A percentile compares a stretch with the other conserved stretches of the same genome.
Conservation (phyloP, 352 stramenopile species). For the Globisporangium echinulatum region DNA sequence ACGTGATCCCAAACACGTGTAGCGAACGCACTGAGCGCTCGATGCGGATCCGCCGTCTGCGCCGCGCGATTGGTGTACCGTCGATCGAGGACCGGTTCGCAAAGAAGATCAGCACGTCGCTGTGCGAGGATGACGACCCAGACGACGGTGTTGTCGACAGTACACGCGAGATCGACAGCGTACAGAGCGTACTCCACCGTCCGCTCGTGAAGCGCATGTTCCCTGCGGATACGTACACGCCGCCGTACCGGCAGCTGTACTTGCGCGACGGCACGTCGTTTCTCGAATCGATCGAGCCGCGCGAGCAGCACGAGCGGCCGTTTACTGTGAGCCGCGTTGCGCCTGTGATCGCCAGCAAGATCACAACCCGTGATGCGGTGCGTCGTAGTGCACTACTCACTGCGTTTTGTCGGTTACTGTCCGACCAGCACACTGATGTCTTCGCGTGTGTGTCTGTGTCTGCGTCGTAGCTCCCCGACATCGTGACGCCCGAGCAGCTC, state of each 20-base stretch:
- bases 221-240: slow-evolving; percentile 8
- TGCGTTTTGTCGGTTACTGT: neutral
- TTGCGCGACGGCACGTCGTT: slow-evolving; percentile 27
- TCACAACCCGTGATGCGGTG: neutral
- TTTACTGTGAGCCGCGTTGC: neutral
- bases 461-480: neutral
- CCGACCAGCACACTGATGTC: too few species aligned
- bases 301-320: slow-evolving; percentile 1
- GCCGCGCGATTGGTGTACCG: slow-evolving; percentile 25
- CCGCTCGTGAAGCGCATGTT: slow-evolving; percentile 23
- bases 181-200: slow-evolving; percentile 19
- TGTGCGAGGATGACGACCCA: slow-evolving; percentile 15
- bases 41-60: slow-evolving; percentile 26
- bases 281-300: slow-evolving; percentile 43
- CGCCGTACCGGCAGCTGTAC: slow-evolving; percentile 37
- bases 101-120: slow-evolving; percentile 21
- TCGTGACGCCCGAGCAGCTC: slow-evolving; percentile 15
- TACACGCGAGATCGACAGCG: slow-evolving; percentile 18
- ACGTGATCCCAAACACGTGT: neutral
- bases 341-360: neutral
- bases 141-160: slow-evolving; percentile 18
- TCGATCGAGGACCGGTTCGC: slow-evolving; percentile 37
- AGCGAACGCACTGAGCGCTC: slow-evolving; percentile 12
- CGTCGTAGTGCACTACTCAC: neutral
- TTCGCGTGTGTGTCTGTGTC: neutral